These are phyloP conservation scores for Lentinula raphanica DNA, from an alignment of 768 basidiomycete species.

Conservation along the genomic window DNA sequence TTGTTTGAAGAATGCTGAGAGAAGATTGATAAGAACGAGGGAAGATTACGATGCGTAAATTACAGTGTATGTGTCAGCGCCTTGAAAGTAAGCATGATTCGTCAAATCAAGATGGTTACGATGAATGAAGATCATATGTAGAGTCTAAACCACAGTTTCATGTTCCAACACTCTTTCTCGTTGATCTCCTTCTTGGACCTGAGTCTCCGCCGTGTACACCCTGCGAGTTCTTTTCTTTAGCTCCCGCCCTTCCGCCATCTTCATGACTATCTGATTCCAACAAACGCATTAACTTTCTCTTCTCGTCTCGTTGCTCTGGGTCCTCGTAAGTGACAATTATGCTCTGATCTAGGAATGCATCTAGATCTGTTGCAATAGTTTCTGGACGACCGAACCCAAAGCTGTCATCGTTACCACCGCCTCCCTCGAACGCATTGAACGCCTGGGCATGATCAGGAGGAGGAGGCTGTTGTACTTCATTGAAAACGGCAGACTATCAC, in stretches of 20 bases:
- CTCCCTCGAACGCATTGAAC: not conserved
- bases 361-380: conserved; percentile 7
- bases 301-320: conserved; percentile 56
- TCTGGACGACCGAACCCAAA: conserved; percentile 20
- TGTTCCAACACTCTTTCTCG: not conserved
- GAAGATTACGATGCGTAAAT: not conserved
- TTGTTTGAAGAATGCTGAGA: no score
- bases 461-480: not conserved
- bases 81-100: not conserved
- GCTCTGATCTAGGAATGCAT: conserved; percentile 35
- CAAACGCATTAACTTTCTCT: conserved; percentile 51
- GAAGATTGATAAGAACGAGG: not conserved
- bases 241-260: not conserved
- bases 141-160: not conserved
- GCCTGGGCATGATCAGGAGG: not conserved
- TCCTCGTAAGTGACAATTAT: conserved; percentile 65
- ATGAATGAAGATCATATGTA: not conserved
- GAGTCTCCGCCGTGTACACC: no score
- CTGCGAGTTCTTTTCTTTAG: not conserved
- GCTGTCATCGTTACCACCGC: not conserved
- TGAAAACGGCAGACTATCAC: not conserved
- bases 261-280: conserved; percentile 26
- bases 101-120: not conserved
- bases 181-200: not conserved
- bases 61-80: not conserved